Percentiles rank a stretch among this genome's conserved stretches.
phyloP scores from a whole-genome alignment of 2,329 filamentous ascomycete genomes.

The Aspergillus piperis region DNA sequence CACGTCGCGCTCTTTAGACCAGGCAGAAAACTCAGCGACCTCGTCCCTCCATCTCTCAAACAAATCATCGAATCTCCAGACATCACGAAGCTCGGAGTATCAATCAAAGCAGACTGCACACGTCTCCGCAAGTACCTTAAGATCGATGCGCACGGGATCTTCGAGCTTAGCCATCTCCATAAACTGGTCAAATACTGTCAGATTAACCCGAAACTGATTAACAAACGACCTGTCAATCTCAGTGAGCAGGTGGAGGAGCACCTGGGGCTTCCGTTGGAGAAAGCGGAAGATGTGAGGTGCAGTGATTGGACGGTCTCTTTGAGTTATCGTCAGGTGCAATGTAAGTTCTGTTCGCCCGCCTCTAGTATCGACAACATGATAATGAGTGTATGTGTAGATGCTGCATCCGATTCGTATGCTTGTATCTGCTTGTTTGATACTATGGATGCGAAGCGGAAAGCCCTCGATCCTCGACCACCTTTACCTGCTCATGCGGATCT shows the following conservation, averaged over 20 bases:
- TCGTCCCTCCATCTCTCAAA: constrained; percentile 71
- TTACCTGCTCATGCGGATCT: constrained; percentile 69
- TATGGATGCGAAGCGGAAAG: constrained; percentile 67
- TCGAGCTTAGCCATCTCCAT: constrained; percentile 83
- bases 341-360: constrained; percentile 50
- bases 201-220: constrained; percentile 58
- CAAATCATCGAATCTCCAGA: constrained; percentile 69
- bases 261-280: constrained; percentile 73
- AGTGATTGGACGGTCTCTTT: constrained; percentile 73
- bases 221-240: constrained; percentile 66
- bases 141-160: constrained; percentile 65
- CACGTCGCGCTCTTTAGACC: constrained; percentile 69
- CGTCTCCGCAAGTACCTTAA: constrained; percentile 67
- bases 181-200: constrained; percentile 70
- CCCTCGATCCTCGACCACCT: constrained; percentile 69
- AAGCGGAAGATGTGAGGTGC: constrained; percentile 67
- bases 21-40: constrained; percentile 46
- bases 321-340: constrained; percentile 65
- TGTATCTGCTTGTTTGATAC: constrained; percentile 70
- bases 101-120: constrained; percentile 69
- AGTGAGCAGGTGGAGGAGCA: constrained; percentile 70
- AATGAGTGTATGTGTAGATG: constrained; percentile 54
- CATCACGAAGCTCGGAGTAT: constrained; percentile 75
- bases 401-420: constrained; percentile 82
- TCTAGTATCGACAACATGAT: constrained; percentile 16